Evolutionary conservation across 805 yeast species (phyloP), one percentile per base, ranked within the genome.

Genomic region (Saccharomycopsis synnaedendra): DNA sequence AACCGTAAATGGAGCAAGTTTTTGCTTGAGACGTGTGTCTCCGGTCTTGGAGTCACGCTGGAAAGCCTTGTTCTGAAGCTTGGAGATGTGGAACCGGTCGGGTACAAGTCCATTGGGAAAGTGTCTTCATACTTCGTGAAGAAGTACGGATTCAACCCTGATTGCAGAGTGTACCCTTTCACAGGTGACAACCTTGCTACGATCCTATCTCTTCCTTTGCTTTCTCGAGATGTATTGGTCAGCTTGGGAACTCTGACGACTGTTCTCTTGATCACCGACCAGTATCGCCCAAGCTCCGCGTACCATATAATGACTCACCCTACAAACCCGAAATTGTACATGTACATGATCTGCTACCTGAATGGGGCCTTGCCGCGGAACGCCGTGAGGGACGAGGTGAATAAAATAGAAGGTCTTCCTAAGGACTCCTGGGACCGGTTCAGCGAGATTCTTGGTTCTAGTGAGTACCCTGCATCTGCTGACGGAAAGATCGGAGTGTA

Each of bases 291-390:
- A 1, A 82, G 89, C 1, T 77, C 86, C 4, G 83, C 81, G 56
- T 88, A 87, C 60, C 96, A 88, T 59, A 63, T 87, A 54, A 88
- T 88, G 66, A 77, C 77, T 53, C 96, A 89, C 60, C 96, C 97
- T 5, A 82, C 94, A 0, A 74, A 84, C 52, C 74, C 76, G 0
- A 71, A 71, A 36, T 78, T 82, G 36, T 88, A 78, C 61, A 89
- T 88, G 96, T 95, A 94, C 28, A 88, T 88, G 97, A 76, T 89
- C 47, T 88, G 97, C 61, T 88, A 88, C 62, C 84, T 94, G 59
- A 88, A 88, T 61, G 96, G 97, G 0, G 75, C 96, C 0, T 66
- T 88, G 43, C 95, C 96, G 0, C 70, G 97, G 54, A 96, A 88
- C 57, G 70, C 72, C 49, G 70, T 87, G 7, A 70, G 93, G 44